Percentiles rank a stretch among this genome's conserved stretches.
These are phyloP conservation scores for Dactylis glomerata DNA, from an alignment of 176 grass and related monocot species.

Conservation along the genomic window DNA sequence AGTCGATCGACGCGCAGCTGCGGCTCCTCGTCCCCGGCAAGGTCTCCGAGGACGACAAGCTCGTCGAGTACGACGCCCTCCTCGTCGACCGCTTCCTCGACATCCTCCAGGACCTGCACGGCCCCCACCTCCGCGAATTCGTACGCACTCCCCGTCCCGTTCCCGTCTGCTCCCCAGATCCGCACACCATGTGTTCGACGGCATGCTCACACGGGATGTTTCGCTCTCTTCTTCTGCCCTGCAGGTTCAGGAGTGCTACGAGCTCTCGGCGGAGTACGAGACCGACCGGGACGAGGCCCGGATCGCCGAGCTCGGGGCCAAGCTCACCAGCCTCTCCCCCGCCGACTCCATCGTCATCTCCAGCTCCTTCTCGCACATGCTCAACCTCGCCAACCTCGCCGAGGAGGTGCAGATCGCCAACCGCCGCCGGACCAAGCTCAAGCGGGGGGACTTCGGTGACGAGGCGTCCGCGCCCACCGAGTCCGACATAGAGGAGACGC, in stretches of 20 bases:
- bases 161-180: conserved; percentile 11
- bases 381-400: conserved; percentile 94
- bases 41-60: conserved; percentile 93
- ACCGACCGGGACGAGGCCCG: conserved; percentile 50
- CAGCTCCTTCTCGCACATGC: conserved; percentile 98
- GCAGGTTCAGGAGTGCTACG: conserved; percentile 98
- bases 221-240: background rate
- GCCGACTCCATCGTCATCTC: conserved; percentile 78
- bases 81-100: conserved; percentile 89
- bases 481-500: conserved; percentile 97
- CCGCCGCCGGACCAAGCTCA: conserved; percentile 87
- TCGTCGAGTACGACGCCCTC: conserved; percentile 87
- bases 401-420: conserved; percentile 97
- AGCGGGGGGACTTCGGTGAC: conserved; percentile 80
- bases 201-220: background rate
- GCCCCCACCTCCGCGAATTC: conserved; percentile 68
- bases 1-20: conserved; percentile 91
- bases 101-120: conserved; percentile 83
- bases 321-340: conserved; percentile 63
- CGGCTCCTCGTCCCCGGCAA: conserved; percentile 67
- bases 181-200: conserved; percentile 1
- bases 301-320: conserved; percentile 79
- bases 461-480: conserved; percentile 84
- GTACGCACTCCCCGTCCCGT: conserved; percentile 16
- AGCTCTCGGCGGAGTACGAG: conserved; percentile 93